These are phyloP conservation scores for Suhomyces anneliseae DNA, from an alignment of 1,139 yeast species.

Conservation along the genomic window DNA sequence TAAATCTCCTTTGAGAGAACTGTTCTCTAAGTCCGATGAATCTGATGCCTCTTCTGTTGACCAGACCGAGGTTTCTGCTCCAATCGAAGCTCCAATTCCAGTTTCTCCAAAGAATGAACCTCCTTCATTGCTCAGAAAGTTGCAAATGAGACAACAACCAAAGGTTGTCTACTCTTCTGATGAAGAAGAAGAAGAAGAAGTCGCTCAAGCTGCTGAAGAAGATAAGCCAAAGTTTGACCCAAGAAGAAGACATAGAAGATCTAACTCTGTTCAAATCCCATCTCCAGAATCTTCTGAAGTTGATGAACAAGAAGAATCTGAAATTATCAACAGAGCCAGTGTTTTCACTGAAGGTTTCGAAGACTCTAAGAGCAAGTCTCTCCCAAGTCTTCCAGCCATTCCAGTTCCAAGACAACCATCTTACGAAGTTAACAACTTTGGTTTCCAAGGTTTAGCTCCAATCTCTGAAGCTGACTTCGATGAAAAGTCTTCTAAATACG, in stretches of 20 bases:
- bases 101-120: slow-evolving; percentile 2
- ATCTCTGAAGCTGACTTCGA: slow-evolving; percentile 39
- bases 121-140: slow-evolving; percentile 14
- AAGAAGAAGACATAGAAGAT: slow-evolving; percentile 17
- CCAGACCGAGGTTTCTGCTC: slow-evolving; percentile 6
- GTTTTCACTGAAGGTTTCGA: slow-evolving; percentile 9
- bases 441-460: slow-evolving; percentile 41
- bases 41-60: slow-evolving; percentile 8
- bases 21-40: slow-evolving; percentile 3
- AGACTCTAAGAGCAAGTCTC: slow-evolving; percentile 4
- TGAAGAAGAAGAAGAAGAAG: slow-evolving; percentile 10
- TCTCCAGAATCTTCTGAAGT: slow-evolving; percentile 17
- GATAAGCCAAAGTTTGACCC: slow-evolving; percentile 19
- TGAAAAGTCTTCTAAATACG: slow-evolving; percentile 37
- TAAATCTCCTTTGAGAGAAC: slow-evolving; percentile 18
- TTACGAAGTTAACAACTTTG: slow-evolving; percentile 33
- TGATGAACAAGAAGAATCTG: slow-evolving; percentile 15
- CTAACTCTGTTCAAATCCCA: slow-evolving; percentile 11
- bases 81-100: neutral
- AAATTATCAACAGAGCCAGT: slow-evolving; percentile 6
- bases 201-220: neutral
- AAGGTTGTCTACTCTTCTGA: slow-evolving; percentile 7
- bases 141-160: slow-evolving; percentile 12
- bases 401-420: slow-evolving; percentile 11
- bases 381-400: slow-evolving; percentile 7